Percentiles rank a stretch among this genome's conserved stretches.
Evolutionary conservation across 225 moss, liverwort and hornwort species (phyloP).

Genomic region (Marchantia polymorpha): DNA sequence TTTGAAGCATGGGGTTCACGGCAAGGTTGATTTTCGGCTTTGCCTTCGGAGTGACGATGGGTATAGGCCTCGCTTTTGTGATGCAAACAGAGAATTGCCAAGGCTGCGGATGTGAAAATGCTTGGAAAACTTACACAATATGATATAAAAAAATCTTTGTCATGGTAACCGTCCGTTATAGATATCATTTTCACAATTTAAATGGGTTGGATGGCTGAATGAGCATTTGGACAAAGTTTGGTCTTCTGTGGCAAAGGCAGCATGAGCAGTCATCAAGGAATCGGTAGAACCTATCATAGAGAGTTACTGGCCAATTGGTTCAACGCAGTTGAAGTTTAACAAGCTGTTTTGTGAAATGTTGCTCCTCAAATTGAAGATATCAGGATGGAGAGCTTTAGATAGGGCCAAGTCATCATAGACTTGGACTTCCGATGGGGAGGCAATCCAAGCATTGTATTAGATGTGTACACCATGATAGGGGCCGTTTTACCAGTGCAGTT

Average conservation of each 20-base stretch:
- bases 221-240: constrained; percentile 69
- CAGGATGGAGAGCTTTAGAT: constrained; percentile 50
- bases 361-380: constrained; percentile 89
- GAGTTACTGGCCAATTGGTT: constrained; percentile 65
- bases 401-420: constrained; percentile 83
- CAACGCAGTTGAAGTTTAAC: constrained; percentile 60
- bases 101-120: constrained; percentile 43
- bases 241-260: constrained; percentile 50
- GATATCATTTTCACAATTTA: constrained; percentile 73
- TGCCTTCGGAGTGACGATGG: constrained; percentile 34
- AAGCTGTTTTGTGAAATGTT: constrained; percentile 78
- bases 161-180: constrained; percentile 62
- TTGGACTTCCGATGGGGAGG: constrained; percentile 92
- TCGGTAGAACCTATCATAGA: constrained; percentile 75
- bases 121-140: constrained; percentile 45
- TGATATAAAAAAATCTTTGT: constrained; percentile 76
- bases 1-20: constrained; percentile 42
- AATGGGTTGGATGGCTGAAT: constrained; percentile 91
- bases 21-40: constrained; percentile 42
- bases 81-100: constrained; percentile 46
- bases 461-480: constrained; percentile 60
- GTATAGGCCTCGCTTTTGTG: constrained; percentile 33
- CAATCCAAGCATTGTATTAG: constrained; percentile 74
- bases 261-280: constrained; percentile 69
- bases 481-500: constrained; percentile 83